Evolutionary conservation across 208 protist species (phyloP).

Genomic region (Acanthamoeba triangularis): DNA sequence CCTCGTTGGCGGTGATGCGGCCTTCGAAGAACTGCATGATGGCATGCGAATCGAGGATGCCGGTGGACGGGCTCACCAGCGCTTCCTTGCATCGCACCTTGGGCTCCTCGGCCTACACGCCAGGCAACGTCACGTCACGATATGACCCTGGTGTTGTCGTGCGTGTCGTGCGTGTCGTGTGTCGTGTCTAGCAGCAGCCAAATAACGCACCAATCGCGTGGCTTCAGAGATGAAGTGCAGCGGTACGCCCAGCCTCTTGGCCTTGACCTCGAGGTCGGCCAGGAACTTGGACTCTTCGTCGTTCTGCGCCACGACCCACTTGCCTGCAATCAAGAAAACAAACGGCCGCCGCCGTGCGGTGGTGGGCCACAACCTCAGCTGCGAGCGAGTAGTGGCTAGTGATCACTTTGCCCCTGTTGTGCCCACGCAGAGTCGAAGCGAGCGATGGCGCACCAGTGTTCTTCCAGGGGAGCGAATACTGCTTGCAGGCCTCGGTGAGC

Average conservation of each 20-base stretch:
- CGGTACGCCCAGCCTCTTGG: not conserved
- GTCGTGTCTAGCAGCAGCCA: not conserved
- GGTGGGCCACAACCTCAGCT: no score
- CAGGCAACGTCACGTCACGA: no score
- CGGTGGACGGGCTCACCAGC: not conserved
- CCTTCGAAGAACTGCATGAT: slow-evolving; percentile 53
- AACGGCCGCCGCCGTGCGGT: no score
- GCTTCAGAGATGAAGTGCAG: slow-evolving; percentile 31
- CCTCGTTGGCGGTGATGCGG: not conserved
- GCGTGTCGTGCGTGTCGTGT: not conserved
- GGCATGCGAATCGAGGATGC: slow-evolving; percentile 18
- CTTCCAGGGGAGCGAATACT: slow-evolving; percentile 20
- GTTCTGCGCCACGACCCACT: slow-evolving; percentile 22
- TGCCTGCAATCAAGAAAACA: not conserved
- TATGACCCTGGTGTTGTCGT: no score
- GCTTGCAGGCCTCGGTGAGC: slow-evolving; percentile 40
- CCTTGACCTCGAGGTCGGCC: not conserved
- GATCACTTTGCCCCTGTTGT: no score
- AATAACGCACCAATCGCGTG: not conserved
- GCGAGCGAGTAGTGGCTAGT: no score
- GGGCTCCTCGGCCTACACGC: not conserved
- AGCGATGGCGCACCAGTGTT: not conserved
- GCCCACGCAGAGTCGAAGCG: no score
- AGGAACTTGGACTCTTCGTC: slow-evolving; percentile 19
- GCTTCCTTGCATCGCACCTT: slow-evolving; percentile 36